These are phyloP conservation scores for Debaryomyces sp. DNA, from an alignment of 1,139 yeast genomes.

Conservation along the genomic window DNA sequence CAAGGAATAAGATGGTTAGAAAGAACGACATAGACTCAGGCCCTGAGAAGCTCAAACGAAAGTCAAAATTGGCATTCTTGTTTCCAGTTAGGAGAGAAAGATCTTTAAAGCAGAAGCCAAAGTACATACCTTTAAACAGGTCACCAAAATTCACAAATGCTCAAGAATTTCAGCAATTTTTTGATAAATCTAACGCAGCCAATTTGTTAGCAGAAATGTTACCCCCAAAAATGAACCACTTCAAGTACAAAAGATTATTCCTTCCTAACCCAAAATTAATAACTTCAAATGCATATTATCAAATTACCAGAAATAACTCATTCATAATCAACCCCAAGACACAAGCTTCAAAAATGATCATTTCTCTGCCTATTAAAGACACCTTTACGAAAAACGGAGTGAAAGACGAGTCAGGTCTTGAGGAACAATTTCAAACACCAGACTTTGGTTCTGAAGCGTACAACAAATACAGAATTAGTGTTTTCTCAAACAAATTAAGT, in stretches of 20 bases:
- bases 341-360: conserved; percentile 5
- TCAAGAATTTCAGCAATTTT: conserved; percentile 30
- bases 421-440: conserved; percentile 13
- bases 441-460: conserved; percentile 20
- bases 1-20: conserved; percentile 32
- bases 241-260: conserved; percentile 22
- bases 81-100: conserved; percentile 42
- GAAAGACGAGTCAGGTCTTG: background rate
- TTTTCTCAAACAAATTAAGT: conserved; percentile 25
- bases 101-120: conserved; percentile 31
- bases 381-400: conserved; percentile 17
- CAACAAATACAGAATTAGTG: conserved; percentile 29
- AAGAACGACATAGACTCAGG: conserved; percentile 14
- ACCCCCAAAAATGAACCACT: conserved; percentile 33
- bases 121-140: conserved; percentile 18
- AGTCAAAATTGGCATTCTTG: conserved; percentile 18
- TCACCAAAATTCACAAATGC: conserved; percentile 28
- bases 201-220: conserved; percentile 29
- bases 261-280: conserved; percentile 3
- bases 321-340: background rate
- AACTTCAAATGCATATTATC: background rate
- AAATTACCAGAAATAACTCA: background rate
- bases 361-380: conserved; percentile 22
- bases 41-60: background rate
- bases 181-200: conserved; percentile 26